Percentiles rank a stretch among this genome's conserved stretches.
phyloP scores from a whole-genome alignment of 257 asterid species.

The Nicotiana knightiana region DNA sequence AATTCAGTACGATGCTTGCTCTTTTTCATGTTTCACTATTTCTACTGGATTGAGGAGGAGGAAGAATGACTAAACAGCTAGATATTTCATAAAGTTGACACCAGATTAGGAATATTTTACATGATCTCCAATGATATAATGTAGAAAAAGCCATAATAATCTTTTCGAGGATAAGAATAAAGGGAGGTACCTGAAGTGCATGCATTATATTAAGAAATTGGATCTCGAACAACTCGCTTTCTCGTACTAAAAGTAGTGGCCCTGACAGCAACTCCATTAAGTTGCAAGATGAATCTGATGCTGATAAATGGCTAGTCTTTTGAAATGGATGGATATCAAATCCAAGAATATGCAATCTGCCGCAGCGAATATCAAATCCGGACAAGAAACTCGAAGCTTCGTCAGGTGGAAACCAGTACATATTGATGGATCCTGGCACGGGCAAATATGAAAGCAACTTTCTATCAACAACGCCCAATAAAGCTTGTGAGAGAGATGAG shows the following conservation, averaged over 20 bases:
- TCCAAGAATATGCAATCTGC: conserved; percentile 66
- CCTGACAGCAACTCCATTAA: conserved; percentile 36
- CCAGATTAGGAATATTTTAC: background rate
- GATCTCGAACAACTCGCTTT: conserved; percentile 38
- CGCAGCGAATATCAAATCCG: conserved; percentile 78
- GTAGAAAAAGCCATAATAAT: background rate
- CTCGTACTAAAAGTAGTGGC: conserved; percentile 44
- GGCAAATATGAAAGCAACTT: conserved; percentile 39
- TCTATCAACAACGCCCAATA: conserved; percentile 14
- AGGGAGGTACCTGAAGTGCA: conserved; percentile 72
- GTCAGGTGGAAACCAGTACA: conserved; percentile 95
- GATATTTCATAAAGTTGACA: background rate
- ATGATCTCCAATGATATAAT: background rate
- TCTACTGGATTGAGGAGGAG: background rate
- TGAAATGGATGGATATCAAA: conserved; percentile 38
- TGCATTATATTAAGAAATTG: conserved; percentile 65
- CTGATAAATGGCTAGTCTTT: conserved; percentile 13
- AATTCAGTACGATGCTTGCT: background rate
- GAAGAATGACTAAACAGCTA: background rate
- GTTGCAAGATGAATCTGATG: conserved; percentile 30
- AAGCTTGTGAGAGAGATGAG: conserved; percentile 40
- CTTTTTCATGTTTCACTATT: background rate
- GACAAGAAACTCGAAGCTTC: conserved; percentile 53
- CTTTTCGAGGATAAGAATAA: background rate
- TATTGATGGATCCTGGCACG: conserved; percentile 49